Percentiles rank a stretch among this genome's conserved stretches.
Conservation (phyloP, 306 rosid genomes). For the Delonix regia region DNA sequence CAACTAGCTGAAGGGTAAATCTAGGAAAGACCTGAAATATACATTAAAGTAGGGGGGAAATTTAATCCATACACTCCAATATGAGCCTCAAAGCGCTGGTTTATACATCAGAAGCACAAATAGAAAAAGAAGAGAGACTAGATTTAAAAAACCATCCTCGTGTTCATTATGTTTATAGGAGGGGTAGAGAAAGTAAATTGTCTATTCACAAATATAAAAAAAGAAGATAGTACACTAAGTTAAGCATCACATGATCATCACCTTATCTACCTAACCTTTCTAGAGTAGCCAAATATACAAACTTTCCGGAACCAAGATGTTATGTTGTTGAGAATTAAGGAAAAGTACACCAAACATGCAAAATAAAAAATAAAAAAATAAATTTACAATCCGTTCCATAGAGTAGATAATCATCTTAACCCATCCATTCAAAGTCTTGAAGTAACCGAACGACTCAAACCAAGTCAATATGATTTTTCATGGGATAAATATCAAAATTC, state of each 20-base stretch:
- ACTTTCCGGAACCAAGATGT: background rate
- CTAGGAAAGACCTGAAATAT: background rate
- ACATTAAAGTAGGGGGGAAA: background rate
- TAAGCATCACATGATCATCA: background rate
- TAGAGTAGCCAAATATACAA: background rate
- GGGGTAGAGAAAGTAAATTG: background rate
- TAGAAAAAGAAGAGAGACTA: background rate
- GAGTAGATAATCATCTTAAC: background rate
- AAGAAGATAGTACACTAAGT: background rate
- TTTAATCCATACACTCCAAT: background rate
- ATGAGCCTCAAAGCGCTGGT: background rate
- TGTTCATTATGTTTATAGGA: background rate
- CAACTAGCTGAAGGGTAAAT: background rate
- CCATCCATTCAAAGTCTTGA: slow-evolving; percentile 1
- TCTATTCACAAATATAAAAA: background rate
- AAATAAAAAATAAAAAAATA: too few species aligned
- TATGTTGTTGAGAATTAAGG: background rate
- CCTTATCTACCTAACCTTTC: background rate
- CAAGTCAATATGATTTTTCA: slow-evolving; percentile 16
- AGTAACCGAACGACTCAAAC: slow-evolving; percentile 32
- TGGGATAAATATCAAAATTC: slow-evolving; percentile 1
- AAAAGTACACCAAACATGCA: background rate
- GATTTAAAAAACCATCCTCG: background rate
- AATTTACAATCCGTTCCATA: background rate
- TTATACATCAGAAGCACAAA: background rate